Evolutionary conservation across 352 stramenopile genomes (phyloP), one percentile per base, ranked within the genome.

Genomic region (Elongisporangium undulatum): DNA sequence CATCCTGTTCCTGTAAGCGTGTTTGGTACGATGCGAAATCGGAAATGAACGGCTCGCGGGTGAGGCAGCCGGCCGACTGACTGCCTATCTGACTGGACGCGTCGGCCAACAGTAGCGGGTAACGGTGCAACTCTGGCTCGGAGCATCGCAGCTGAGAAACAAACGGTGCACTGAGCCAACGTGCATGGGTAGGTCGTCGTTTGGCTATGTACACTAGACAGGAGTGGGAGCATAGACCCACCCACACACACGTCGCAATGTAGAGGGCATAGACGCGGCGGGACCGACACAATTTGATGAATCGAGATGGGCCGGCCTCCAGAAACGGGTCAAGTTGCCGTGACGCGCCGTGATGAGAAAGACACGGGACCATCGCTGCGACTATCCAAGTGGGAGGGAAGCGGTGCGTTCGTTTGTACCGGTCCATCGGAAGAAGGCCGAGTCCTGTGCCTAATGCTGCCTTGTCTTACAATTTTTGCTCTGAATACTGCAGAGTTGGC

Each of bases 1-100:
- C 49, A 53, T 53, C 22, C 20, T 53, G 49, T 53, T 22, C 22
- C 20, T 53, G 49, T 53, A 26, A 26, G 49, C n/a, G n/a, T 45
- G 34, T 45, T 45, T 17, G 34, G 34, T 45, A 45, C 34, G 34
- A 45, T 45, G 34, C 34, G 34, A 45, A 45, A 45, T 45, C 34
- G 34, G 34, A 45, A 45, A 45, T 45, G 34, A 45, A 45, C 34
- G 34, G 34, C 12, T 45, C 9, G 34, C 34, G 34, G 34, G 2
- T 3, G 34, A 45, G 34, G 29, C 29, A 41, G 29, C 29, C 8
- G 3, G 26, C 26, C 9, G 26, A 38, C 26, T 38, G 26, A 38
- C 34, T 45, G 34, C 34, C 34, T 45, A 45, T 45, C 34, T 45
- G 34, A 17, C 34, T 45, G 34, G 34, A 45, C 34, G 34, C 34